phyloP scores from a whole-genome alignment of 192 early-diverging fungal genomes.

The Podochytrium sp. region DNA sequence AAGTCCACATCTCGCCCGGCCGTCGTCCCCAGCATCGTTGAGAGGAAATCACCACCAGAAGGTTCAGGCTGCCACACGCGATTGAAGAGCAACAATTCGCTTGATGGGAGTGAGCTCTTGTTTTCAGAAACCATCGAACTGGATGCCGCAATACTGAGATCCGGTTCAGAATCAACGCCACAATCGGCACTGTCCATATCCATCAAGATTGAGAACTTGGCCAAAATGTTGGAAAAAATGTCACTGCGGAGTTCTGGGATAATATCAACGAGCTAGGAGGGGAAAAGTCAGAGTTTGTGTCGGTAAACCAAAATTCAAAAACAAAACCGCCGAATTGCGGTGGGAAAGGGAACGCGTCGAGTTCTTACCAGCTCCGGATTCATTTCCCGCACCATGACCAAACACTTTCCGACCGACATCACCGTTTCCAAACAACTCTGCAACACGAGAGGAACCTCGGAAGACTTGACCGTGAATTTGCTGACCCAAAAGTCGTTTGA shows the following conservation, averaged over 20 bases:
- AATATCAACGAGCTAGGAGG: constrained; percentile 4
- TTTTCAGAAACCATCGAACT: too few species aligned
- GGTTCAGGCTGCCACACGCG: not conserved
- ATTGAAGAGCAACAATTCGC: not conserved
- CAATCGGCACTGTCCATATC: not conserved
- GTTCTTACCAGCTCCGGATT: constrained; percentile 21
- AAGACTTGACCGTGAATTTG: not conserved
- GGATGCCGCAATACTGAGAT: too few species aligned
- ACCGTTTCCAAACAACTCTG: not conserved
- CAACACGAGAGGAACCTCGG: not conserved
- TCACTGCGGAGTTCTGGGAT: not conserved
- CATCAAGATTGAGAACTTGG: not conserved
- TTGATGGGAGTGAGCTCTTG: not conserved
- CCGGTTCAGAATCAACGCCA: too few species aligned
- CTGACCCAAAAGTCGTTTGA: constrained; percentile 3
- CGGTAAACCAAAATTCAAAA: not conserved
- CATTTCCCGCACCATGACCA: constrained; percentile 15
- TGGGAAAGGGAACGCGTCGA: not conserved
- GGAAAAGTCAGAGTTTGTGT: too few species aligned
- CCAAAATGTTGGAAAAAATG: not conserved
- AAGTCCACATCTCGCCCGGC: too few species aligned
- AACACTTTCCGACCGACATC: constrained; percentile 18
- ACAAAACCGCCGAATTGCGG: not conserved
- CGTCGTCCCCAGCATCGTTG: too few species aligned
- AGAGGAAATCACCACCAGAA: too few species aligned